Percentiles rank a stretch among this genome's conserved stretches.
Evolutionary conservation across 495 filamentous ascomycete genomes (phyloP).

Genomic region (Clohesyomyces aquaticus): DNA sequence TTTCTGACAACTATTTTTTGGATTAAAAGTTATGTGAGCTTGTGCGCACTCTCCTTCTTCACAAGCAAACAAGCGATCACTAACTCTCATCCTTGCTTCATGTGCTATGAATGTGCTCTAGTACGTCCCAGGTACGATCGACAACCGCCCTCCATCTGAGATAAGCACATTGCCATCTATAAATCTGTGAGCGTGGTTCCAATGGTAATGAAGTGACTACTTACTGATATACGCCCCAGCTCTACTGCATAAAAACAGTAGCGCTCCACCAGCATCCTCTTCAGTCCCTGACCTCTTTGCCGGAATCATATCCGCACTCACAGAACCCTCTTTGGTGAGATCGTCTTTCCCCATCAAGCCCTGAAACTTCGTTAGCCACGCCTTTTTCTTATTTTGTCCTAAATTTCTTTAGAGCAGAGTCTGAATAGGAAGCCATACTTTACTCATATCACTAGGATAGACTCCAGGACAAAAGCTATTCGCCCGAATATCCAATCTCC

Average conservation of each 20-base stretch:
- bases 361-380: background rate
- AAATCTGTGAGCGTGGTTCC: background rate
- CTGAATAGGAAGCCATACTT: constrained; percentile 1
- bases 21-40: too few relatives aligned
- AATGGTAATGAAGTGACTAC: background rate
- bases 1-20: too few relatives aligned
- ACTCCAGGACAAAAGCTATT: constrained; percentile 24
- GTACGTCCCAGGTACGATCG: constrained; percentile 22
- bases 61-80: too few relatives aligned
- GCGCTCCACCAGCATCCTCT: constrained; percentile 24
- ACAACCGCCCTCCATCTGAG: constrained; percentile 26
- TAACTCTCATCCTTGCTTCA: background rate
- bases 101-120: background rate
- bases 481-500: constrained; percentile 52
- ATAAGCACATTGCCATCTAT: constrained; percentile 28
- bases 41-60: too few relatives aligned
- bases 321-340: constrained; percentile 15
- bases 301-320: constrained; percentile 20
- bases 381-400: too few relatives aligned
- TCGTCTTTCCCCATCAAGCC: constrained; percentile 28
- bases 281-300: constrained; percentile 16
- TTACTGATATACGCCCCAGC: constrained; percentile 26
- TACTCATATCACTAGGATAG: constrained; percentile 32
- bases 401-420: background rate
- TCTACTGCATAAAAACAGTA: constrained; percentile 20